Base-by-base conservation (phyloP, 148 eudicot genomes). In the Oxyria digyna region DNA sequence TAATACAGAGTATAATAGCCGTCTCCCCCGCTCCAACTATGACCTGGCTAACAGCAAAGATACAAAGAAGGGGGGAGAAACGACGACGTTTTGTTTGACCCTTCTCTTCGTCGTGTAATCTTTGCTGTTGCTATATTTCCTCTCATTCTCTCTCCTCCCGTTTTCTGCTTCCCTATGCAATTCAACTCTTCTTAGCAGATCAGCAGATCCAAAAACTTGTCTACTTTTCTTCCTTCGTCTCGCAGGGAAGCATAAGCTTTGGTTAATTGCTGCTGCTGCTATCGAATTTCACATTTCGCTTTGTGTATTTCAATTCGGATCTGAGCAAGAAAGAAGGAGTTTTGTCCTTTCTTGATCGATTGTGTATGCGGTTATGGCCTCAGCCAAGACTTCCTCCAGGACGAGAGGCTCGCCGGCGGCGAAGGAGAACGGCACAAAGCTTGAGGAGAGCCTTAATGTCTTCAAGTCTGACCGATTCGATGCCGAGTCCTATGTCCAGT, bases 381-480 rank as follows among this genome's bases (percentile, higher is more conserved):
- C 97, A 54, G 85, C 71, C 49, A 86, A 85, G 78, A 73, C 83
- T 72, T 57, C 71, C n/a, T 76, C 89, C 67, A 82, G 97, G 84
- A 80, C 96, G 14, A 78, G 91, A 64, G 78, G 83, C 32, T 77
- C 81, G 42, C 81, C 90, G 46, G 85, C 81, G 59, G 82, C 82
- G 46, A 85, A 81, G 71, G 85, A 85, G 67, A 78, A 74, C 72
- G 88, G 84, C 57, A 67, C 83, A 8, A 90, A 88, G 74, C 85
- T 90, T 63, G 97, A 94, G 74, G 97, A 90, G 52, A 90, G 81
- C 81, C 83, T 94, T 62, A 88, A 83, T 48, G 85, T 86, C 23
- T 94, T 94, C 85, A 92, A 83, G 37, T 81, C 86, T 77, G 89
- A 91, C 77, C 82, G 78, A 59, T 94, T 90, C 74, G 91, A 91